Evolutionary conservation across 257 asterid genomes (phyloP), one percentile per base, ranked within the genome.

Genomic region (Jasminum sambac): DNA sequence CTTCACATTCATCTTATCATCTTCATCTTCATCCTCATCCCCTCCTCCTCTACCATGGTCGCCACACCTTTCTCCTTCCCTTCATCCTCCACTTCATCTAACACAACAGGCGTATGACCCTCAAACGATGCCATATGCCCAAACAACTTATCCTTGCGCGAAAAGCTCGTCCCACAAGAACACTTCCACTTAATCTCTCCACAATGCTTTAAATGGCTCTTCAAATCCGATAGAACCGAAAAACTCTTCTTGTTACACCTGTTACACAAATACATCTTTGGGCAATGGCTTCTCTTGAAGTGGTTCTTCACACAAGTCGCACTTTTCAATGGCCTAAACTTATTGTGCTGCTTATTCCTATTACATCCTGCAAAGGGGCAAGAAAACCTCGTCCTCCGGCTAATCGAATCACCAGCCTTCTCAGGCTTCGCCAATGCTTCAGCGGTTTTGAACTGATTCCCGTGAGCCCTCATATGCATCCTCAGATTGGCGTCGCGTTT

Each of bases 401-500:
- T 64, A 12, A 4, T 24, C 52, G 38, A 65, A 0, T 68, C 90
- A 5, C 64, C 74, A 39, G 37, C 43, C 24, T 75, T 84, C 0
- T 75, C 88, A 7, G 98, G 97, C 75, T 84, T 88, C 40, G 95
- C 84, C 66, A 94, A 55, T 7, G 99, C 99, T 68, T 86, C 91
- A 3, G 77, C 68, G 3, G 96, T 94, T 85, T 91, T 94, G 88
- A 80, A 94, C 65, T 78, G 92, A 40, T 90, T 83, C 36, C 96
- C 97, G 24, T 94, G 99, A 6, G 99, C 97, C 62, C 99, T 71
- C 98, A 94, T 94, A 66, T 94, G 98, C 98, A 94, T 94, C 91
- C 98, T 66, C 66, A 91, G 69, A 84, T 94, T 94, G 21, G 98
- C 98, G 72, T 94, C 98, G 23, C 96, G 80, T 64, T 94, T 94